Evolutionary conservation across 139 green algal species (phyloP).

Genomic region (Zygnema circumcarinatum): DNA sequence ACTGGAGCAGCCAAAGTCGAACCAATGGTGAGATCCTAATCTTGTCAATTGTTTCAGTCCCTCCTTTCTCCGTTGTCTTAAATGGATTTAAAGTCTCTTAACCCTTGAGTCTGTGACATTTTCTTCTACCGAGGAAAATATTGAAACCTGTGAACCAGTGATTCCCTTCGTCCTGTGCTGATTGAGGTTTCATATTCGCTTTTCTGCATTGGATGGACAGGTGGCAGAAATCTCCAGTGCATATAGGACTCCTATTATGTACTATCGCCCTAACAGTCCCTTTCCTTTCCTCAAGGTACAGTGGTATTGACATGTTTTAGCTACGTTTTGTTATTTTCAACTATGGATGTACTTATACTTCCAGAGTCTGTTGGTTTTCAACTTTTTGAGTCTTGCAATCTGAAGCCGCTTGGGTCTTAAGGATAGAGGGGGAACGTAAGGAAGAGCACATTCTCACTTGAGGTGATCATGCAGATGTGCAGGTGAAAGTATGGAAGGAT

Average conservation of each 20-base stretch:
- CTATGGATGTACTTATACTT: not conserved
- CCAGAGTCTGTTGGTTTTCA: not conserved
- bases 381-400: not conserved
- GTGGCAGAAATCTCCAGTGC: conserved; percentile 14
- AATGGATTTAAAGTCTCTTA: no score
- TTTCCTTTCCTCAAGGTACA: conserved; percentile 46
- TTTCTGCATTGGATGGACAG: no score
- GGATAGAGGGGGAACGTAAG: conserved; percentile 4
- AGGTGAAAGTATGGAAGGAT: conserved; percentile 25
- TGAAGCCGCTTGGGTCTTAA: not conserved
- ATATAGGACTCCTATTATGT: conserved; percentile 34
- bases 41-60: not conserved
- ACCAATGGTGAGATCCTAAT: not conserved
- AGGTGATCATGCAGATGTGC: not conserved
- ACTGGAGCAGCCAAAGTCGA: not conserved
- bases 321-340: not conserved
- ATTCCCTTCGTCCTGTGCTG: no score
- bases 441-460: not conserved
- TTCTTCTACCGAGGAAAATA: no score
- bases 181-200: no score
- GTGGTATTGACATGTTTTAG: not conserved
- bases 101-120: no score
- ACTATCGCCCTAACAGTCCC: conserved; percentile 41
- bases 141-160: no score
- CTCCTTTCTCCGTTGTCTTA: not conserved